Evolutionary conservation across 2,329 filamentous ascomycete genomes (phyloP).

Genomic region (Pseudofabraea citricarpa): DNA sequence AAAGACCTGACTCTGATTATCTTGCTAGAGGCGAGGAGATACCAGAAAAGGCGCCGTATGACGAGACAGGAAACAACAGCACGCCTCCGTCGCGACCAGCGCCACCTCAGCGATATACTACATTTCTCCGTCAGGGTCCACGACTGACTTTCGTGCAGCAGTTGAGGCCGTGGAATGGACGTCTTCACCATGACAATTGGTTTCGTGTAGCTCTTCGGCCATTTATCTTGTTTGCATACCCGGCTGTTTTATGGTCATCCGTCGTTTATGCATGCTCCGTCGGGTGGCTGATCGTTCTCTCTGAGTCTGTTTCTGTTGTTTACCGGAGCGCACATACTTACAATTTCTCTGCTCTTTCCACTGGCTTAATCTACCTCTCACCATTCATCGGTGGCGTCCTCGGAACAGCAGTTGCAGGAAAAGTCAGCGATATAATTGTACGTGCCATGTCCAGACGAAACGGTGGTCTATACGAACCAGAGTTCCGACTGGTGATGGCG

Average conservation of each 20-base stretch:
- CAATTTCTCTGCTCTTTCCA: constrained; percentile 75
- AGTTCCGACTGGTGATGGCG: constrained; percentile 88
- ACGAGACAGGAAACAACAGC: not conserved
- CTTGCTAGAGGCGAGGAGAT: constrained; percentile 1
- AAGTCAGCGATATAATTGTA: constrained; percentile 80
- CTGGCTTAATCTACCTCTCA: constrained; percentile 82
- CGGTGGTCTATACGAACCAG: constrained; percentile 91
- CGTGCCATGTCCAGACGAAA: constrained; percentile 77
- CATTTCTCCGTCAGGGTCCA: constrained; percentile 61
- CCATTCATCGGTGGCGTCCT: constrained; percentile 86
- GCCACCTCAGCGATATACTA: constrained; percentile 53
- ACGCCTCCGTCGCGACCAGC: not conserved
- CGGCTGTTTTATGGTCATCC: constrained; percentile 83
- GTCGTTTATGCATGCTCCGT: constrained; percentile 82
- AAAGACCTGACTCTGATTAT: constrained; percentile 14
- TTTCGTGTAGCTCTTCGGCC: constrained; percentile 71
- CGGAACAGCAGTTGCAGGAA: constrained; percentile 87
- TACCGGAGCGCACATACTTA: constrained; percentile 68
- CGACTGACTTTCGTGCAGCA: constrained; percentile 69
- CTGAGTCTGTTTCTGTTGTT: constrained; percentile 77
- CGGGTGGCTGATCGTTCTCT: constrained; percentile 93
- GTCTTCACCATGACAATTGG: constrained; percentile 76
- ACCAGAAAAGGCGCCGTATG: not conserved
- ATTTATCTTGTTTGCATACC: constrained; percentile 83
- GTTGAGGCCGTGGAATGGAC: constrained; percentile 72